Percentiles rank a stretch among this genome's conserved stretches.
These are phyloP conservation scores for Neurospora cerealis DNA, from an alignment of 495 filamentous ascomycete genomes.

Conservation along the genomic window DNA sequence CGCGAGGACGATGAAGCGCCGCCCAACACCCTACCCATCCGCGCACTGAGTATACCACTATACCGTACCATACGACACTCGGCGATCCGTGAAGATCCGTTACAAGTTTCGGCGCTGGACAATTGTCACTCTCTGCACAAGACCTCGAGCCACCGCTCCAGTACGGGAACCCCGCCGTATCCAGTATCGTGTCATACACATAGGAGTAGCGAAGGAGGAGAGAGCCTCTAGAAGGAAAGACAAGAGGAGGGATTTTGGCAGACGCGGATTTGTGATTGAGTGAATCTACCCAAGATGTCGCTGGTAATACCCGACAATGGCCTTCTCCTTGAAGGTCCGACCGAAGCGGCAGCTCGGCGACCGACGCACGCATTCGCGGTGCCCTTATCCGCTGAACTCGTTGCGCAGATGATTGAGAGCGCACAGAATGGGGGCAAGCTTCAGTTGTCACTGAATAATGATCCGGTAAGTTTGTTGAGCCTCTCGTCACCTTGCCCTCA, in stretches of 20 bases:
- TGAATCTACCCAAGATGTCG: conserved; percentile 17
- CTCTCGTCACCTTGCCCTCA: conserved; percentile 7
- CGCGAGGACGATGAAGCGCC: neutral
- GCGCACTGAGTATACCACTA: neutral
- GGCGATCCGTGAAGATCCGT: neutral
- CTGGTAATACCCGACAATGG: conserved; percentile 33
- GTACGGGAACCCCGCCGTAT: neutral
- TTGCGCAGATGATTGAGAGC: conserved; percentile 61
- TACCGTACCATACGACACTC: neutral
- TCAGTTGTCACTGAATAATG: conserved; percentile 46
- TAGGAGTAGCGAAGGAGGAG: neutral
- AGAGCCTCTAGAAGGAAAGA: neutral
- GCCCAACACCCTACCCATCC: neutral
- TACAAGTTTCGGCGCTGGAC: neutral
- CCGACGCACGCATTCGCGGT: conserved; percentile 50
- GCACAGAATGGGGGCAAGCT: conserved; percentile 52
- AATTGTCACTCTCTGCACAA: neutral
- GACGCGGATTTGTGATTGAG: conserved; percentile 3
- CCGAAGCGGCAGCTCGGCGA: conserved; percentile 22
- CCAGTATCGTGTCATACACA: neutral
- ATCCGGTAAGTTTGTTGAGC: conserved; percentile 38
- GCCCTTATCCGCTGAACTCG: conserved; percentile 51
- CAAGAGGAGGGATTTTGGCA: conserved; percentile 1
- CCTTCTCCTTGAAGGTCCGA: conserved; percentile 35
- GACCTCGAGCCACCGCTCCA: neutral